Base-by-base conservation (phyloP, 129 eudicot genomes). In the Lactuca sativa region DNA sequence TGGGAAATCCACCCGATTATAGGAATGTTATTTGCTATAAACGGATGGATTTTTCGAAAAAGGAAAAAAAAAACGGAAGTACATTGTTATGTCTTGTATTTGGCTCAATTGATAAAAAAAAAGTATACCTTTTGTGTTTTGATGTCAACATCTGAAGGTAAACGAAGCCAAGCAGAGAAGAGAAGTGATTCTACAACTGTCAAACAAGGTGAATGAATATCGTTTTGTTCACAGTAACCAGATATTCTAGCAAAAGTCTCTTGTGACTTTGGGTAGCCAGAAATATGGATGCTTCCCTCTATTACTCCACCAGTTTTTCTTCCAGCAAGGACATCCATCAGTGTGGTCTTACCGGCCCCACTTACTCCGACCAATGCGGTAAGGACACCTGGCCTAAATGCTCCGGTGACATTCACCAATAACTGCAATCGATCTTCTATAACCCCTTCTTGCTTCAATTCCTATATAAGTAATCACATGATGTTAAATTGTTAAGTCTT, bases 291-390 rank as follows among this genome's bases (percentile, higher is more conserved):
- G 73, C 66, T 77, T 61, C 98, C 98, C 79, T 93, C 96, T 70
- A 93, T 93, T 69, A 80, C 9, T 54, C 98, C 98, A 60, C 98
- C 98, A 40, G 98, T 93, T 85, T 93, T 93, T 80, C 98, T 76
- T 43, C 98, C 98, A 36, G 98, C 95, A 70, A 93, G 82, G 15
- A 93, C 98, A 74, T 93, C 98, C 98, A 93, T 93, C 38, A 93
- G 85, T 18, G 98, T 93, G 69, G 98, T 93, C 85, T 93, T 93
- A 47, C 98, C 98, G 25, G 98, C 98, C 80, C 98, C 98, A 74
- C 98, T 93, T 21, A 89, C 98, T n/a, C 98, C 98, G 15, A 93
- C 98, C 73, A 93, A 76, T 70, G 98, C 98, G 52, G 98, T 93
- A 31, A 93, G 95, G 56, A 93, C 92, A 67, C 98, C 98, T 11